phyloP scores from a whole-genome alignment of 257 asterid species.

The Plantago major region DNA sequence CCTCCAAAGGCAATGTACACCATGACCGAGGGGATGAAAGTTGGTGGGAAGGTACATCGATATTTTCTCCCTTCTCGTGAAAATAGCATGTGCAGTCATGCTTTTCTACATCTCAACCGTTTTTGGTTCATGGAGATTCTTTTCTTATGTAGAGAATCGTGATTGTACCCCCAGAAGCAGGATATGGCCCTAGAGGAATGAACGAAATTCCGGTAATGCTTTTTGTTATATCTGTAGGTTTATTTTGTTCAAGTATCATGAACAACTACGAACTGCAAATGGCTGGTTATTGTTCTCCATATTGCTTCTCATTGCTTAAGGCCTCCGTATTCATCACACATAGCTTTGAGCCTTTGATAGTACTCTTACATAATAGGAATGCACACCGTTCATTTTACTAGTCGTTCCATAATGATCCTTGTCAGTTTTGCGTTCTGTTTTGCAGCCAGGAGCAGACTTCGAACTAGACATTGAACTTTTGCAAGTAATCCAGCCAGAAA shows the following conservation, averaged over 20 bases:
- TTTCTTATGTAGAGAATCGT: slow-evolving; percentile 65
- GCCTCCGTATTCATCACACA: neutral
- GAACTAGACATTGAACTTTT: slow-evolving; percentile 81
- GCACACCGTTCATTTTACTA: too few species aligned
- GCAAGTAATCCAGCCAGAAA: slow-evolving; percentile 51
- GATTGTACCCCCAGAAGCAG: slow-evolving; percentile 83
- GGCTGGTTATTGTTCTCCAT: too few species aligned
- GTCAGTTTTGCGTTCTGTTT: slow-evolving; percentile 9
- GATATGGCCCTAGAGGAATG: slow-evolving; percentile 85
- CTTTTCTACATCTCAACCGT: neutral
- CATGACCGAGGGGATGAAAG: slow-evolving; percentile 90
- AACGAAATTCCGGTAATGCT: slow-evolving; percentile 82
- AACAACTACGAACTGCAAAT: too few species aligned
- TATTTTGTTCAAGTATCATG: neutral
- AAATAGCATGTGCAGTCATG: neutral
- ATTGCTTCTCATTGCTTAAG: neutral
- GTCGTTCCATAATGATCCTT: too few species aligned
- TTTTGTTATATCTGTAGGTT: neutral
- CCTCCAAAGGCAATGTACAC: slow-evolving; percentile 91
- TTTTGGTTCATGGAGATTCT: slow-evolving; percentile 12
- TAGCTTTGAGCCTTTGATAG: neutral
- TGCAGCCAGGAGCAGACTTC: slow-evolving; percentile 85
- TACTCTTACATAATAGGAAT: neutral
- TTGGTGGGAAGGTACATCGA: slow-evolving; percentile 82
- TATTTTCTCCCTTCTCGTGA: neutral